Percentiles rank a stretch among this genome's conserved stretches.
phyloP scores from a whole-genome alignment of 805 yeast species.

The Clavispora phyllophila region DNA sequence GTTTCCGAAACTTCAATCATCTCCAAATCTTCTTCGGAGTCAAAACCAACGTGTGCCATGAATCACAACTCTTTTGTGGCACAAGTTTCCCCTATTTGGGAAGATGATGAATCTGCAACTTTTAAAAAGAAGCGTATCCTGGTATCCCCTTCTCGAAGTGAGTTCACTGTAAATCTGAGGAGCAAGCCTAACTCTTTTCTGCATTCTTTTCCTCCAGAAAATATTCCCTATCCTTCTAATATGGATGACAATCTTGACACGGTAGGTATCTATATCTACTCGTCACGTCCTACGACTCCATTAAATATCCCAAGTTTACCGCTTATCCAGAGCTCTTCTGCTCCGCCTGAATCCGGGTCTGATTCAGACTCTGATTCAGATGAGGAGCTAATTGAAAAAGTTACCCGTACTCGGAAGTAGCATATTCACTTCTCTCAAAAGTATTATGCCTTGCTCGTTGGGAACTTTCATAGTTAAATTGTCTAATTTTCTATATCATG shows the following conservation, averaged over 20 bases:
- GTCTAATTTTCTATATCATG: neutral
- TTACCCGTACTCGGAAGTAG: neutral
- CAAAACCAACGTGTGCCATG: neutral
- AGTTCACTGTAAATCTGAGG: too few relatives aligned
- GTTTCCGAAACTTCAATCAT: conserved; percentile 4
- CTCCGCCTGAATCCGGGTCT: neutral
- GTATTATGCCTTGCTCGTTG: too few relatives aligned
- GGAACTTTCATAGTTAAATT: too few relatives aligned
- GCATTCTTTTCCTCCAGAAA: neutral
- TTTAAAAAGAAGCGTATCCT: neutral
- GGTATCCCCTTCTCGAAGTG: too few relatives aligned
- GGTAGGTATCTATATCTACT: neutral
- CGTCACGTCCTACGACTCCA: neutral
- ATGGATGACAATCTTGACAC: neutral
- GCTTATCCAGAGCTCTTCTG: neutral
- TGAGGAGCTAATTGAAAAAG: conserved; percentile 16
- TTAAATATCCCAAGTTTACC: neutral
- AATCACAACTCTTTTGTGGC: neutral
- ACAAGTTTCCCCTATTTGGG: neutral
- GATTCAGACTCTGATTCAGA: conserved; percentile 15
- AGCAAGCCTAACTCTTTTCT: too few relatives aligned
- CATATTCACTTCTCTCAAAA: neutral
- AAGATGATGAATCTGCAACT: neutral
- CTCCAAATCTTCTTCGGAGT: neutral
- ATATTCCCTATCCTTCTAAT: neutral